Evolutionary conservation across 305 asterid genomes (phyloP), one percentile per base, ranked within the genome.

Genomic region (Fraxinus xanthoxyloides): DNA sequence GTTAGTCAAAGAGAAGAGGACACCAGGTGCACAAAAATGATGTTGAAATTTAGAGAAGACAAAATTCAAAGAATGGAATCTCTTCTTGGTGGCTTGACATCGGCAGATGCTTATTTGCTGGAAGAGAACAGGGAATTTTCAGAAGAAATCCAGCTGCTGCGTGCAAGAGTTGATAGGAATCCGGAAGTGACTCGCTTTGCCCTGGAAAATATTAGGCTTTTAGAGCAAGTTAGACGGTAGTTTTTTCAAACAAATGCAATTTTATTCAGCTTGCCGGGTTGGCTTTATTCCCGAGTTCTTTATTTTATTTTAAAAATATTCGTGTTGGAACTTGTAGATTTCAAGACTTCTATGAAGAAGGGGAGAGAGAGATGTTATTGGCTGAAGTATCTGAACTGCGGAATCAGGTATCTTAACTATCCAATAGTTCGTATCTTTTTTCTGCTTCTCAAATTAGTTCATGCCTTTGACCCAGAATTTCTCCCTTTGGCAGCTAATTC

Each of bases 161-260:
- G 91, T 72, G 90, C 91, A 72, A 94, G 90, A 83, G 85, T 92
- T 77, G 97, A 94, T 75, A 94, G 91, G 82, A 97, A 94, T 86
- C 98, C 98, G 35, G 99, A 97, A 97, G 97, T 96, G 81, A 96
- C 99, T 23, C 97, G 97, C 80, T 94, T 97, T 84, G 99, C 99
- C 43, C 92, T 88, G 80, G 98, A 97, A 90, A 97, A 97, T 82
- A 93, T 94, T 85, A 94, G 92, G 92, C 97, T 97, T 87, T 85
- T 93, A 72, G 98, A 94, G 85, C 94, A 97, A 89, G 86, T 94
- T 84, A 89, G 97, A 78, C 87, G 88, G 99, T 96, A 86, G 32
- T 78, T 65, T 79, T 78, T 77, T 77, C 43, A 78, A 72, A 34
- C 26, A 31, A 46, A 43, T 77, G 61, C 35, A 67, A 32, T 48